Percentiles rank a stretch among this genome's conserved stretches.
Evolutionary conservation across 129 eudicot genomes (phyloP).

Genomic region (Deinandra increscens): DNA sequence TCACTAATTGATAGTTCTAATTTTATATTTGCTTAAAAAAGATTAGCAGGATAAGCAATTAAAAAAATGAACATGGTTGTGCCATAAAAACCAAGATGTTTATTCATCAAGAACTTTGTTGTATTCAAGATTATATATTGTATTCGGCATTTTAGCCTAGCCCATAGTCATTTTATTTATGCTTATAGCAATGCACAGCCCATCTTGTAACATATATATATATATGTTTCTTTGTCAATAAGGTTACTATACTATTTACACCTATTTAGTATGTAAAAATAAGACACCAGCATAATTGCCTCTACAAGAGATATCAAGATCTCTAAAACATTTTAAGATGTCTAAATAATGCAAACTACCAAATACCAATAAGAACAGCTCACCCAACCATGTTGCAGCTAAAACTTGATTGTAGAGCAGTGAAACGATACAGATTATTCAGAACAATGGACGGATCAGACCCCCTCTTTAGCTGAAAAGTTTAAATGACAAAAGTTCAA

Average conservation of each 20-base stretch:
- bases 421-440: conserved; percentile 78
- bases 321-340: not conserved
- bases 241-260: not conserved
- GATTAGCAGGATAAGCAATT: not conserved
- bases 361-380: conserved; percentile 38
- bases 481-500: not conserved
- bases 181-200: not conserved
- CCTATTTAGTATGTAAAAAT: not conserved
- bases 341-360: not conserved
- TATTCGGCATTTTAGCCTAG: not conserved
- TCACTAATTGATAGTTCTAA: not conserved
- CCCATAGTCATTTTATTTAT: not conserved
- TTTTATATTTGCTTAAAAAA: not conserved
- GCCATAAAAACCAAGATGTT: not conserved
- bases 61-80: not conserved
- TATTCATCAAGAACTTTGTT: conserved; percentile 13
- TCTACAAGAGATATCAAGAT: not conserved
- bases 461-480: conserved; percentile 81
- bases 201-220: not conserved
- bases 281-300: not conserved
- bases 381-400: conserved; percentile 99
- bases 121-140: not conserved
- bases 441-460: conserved; percentile 85
- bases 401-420: conserved; percentile 88
- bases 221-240: conserved; percentile 8